Conservation (phyloP, 2,329 filamentous ascomycete genomes). For the Apiospora marii region DNA sequence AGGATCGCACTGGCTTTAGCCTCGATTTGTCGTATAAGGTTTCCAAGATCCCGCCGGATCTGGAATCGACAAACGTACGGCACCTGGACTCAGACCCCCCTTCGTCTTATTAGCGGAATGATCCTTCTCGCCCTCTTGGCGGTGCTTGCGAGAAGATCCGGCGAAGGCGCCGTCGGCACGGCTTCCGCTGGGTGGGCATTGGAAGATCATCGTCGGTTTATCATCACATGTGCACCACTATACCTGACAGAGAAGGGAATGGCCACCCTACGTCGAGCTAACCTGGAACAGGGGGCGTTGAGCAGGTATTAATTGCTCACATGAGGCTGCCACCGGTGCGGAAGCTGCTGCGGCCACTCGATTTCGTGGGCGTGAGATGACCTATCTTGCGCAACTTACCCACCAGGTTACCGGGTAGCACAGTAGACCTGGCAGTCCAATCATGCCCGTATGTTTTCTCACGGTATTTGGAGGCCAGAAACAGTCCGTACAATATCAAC, state of each 20-base stretch:
- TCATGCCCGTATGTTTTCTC: not conserved
- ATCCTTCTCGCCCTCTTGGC: not conserved
- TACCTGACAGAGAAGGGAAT: not conserved
- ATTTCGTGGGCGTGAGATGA: not conserved
- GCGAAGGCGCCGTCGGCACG: constrained; percentile 21
- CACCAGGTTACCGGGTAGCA: not conserved
- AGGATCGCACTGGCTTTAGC: not conserved
- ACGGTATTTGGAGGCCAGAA: not conserved
- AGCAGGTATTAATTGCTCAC: constrained; percentile 9
- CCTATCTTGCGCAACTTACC: not conserved
- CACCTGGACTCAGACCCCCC: not conserved
- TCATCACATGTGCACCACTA: constrained; percentile 1
- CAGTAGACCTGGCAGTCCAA: not conserved
- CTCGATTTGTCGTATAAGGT: not conserved
- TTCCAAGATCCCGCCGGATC: not conserved
- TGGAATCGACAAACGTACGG: not conserved
- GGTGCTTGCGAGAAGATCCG: not conserved
- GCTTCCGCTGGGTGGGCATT: not conserved
- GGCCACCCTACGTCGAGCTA: constrained; percentile 4
- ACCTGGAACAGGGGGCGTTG: not conserved
- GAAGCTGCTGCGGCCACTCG: not conserved
- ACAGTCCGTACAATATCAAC: not conserved
- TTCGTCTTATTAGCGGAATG: not conserved
- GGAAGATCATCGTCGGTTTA: not conserved
- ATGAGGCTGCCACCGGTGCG: constrained; percentile 3